Conservation (phyloP, 768 basidiomycete species). For the Leccinum subgranulosum region DNA sequence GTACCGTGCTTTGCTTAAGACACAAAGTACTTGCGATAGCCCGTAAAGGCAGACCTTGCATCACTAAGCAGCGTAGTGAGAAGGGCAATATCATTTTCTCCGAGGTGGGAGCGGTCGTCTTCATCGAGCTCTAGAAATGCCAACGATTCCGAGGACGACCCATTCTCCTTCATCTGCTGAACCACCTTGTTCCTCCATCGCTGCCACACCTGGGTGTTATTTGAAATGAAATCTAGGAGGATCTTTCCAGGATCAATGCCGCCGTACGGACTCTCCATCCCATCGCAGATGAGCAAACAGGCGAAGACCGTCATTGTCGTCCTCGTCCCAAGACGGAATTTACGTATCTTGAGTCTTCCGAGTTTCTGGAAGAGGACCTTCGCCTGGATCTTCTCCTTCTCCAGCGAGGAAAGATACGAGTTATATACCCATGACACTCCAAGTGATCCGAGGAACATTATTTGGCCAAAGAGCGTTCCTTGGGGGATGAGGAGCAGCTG, state of each 20-base stretch:
- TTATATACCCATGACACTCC: slow-evolving; percentile 36
- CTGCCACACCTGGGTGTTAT: slow-evolving; percentile 24
- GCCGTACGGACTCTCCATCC: slow-evolving; percentile 15
- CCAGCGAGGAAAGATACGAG: slow-evolving; percentile 36
- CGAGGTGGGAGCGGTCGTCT: slow-evolving; percentile 8
- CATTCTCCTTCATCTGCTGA: slow-evolving; percentile 14
- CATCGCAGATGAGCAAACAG: slow-evolving; percentile 23
- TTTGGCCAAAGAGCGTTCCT: slow-evolving; percentile 32
- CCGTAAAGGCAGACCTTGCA: slow-evolving; percentile 19
- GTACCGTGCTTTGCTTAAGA: neutral
- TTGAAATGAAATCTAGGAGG: slow-evolving; percentile 21
- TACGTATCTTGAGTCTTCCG: slow-evolving; percentile 11
- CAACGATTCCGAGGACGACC: neutral
- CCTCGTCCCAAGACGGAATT: slow-evolving; percentile 22
- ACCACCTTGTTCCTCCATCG: slow-evolving; percentile 24
- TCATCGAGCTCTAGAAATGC: slow-evolving; percentile 1
- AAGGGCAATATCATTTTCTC: slow-evolving; percentile 8
- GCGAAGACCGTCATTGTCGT: slow-evolving; percentile 25
- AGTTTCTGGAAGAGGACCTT: slow-evolving; percentile 17
- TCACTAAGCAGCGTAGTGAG: slow-evolving; percentile 17
- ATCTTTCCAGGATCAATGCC: slow-evolving; percentile 12
- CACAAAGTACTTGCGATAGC: slow-evolving; percentile 9
- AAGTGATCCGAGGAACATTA: slow-evolving; percentile 33
- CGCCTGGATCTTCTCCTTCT: slow-evolving; percentile 31
- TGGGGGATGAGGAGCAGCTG: slow-evolving; percentile 37